Base-by-base conservation (phyloP, 202 grass and related monocot genomes). In the Brachypodium distachyon region DNA sequence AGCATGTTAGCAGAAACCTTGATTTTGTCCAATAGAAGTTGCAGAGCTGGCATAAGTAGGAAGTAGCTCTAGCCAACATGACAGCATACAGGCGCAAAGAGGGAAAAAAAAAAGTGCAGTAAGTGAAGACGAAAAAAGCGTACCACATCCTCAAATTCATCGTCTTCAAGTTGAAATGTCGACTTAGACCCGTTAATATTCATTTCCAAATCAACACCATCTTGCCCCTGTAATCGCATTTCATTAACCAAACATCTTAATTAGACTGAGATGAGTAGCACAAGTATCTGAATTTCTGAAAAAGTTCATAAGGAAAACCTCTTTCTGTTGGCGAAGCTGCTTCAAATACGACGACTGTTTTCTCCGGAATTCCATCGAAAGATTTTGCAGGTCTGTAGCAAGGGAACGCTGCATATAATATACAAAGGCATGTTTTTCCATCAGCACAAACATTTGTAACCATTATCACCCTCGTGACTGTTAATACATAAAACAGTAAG, bases 171-270 rank as follows among this genome's bases (percentile, higher is more conserved):
- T 51, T 91, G 82, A 76, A 81, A 90, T 51, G 83, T 85, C 31
- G 92, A 90, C 43, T 80, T 90, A 1, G 85, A 83, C 1, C 92
- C 96, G 81, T 96, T 99, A 3, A 95, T 86, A 81, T 83, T 96
- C 85, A 99, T 99, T 82, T 99, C 96, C 78, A 99, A 85, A 82
- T 99, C 96, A 81, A 99, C 83, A 83, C 89, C 89, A 83, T 99
- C 96, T 65, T 90, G 96, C 7, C 89, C 96, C 96, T 93, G 57
- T 16, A 77, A 85, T 67, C 9, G 0, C 34, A 84, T 82, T 18
- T 31, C 49, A 68, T 77, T 19, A 62, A 77, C 62, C 39, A 77
- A 83, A 46, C 32, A 81, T 38, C 18, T 70, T 7, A 46, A 17
- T 71, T 79, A 58, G 61, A 38, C 2, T 26, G 25, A 51, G 46